phyloP scores from a whole-genome alignment of 2,329 filamentous ascomycete genomes.

The Fusarium euwallaceae region DNA sequence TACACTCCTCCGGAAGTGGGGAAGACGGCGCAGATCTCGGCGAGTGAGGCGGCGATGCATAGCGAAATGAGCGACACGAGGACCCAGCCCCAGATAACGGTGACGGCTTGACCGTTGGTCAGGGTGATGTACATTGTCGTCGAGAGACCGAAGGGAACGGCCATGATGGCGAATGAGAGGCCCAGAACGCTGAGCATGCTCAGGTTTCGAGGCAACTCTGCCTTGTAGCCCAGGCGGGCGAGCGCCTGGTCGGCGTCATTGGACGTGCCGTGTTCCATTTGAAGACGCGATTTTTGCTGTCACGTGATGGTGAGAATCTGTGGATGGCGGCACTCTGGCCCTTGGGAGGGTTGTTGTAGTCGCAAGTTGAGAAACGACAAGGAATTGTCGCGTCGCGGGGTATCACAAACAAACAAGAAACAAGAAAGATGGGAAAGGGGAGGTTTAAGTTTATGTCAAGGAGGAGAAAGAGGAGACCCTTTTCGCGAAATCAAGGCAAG shows the following conservation, averaged over 20 bases:
- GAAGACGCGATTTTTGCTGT: constrained; percentile 1
- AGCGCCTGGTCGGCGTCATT: constrained; percentile 58
- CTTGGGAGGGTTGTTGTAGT: neutral
- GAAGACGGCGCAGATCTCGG: constrained; percentile 80
- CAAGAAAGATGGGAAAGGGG: neutral
- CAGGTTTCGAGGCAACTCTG: constrained; percentile 64
- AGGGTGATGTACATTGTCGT: constrained; percentile 66
- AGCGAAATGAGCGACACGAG: constrained; percentile 77
- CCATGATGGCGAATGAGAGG: constrained; percentile 65
- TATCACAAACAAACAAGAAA: neutral
- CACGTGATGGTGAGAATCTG: neutral
- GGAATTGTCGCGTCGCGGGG: neutral
- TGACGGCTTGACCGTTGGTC: constrained; percentile 79
- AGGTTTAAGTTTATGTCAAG: neutral
- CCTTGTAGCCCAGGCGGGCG: constrained; percentile 63
- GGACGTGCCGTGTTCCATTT: constrained; percentile 32
- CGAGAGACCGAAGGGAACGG: constrained; percentile 64
- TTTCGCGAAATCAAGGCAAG: constrained; percentile 19
- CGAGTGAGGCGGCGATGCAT: constrained; percentile 77
- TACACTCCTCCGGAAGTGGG: constrained; percentile 74
- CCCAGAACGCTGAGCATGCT: constrained; percentile 63
- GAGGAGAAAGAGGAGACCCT: neutral
- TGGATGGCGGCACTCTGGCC: neutral
- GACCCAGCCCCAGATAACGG: constrained; percentile 78
- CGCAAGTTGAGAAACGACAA: neutral